A percentile compares a stretch with the other conserved stretches of the same genome.
These are phyloP conservation scores for Ilyonectria destructans DNA, from an alignment of 2,329 filamentous ascomycete species.

Conservation along the genomic window DNA sequence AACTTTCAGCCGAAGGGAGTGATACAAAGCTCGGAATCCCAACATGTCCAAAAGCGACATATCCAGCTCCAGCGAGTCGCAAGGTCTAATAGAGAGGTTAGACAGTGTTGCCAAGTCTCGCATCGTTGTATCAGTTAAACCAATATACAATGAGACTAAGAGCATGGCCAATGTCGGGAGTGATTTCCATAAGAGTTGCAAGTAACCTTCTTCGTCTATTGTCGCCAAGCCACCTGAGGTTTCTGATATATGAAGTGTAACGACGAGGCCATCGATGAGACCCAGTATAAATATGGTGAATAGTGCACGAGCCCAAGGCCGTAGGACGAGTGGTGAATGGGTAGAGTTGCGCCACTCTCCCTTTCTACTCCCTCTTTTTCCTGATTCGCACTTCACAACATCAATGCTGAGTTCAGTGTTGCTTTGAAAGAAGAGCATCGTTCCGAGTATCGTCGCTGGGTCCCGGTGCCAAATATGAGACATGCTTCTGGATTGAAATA, in stretches of 20 bases:
- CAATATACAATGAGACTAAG: background rate
- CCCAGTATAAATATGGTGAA: background rate
- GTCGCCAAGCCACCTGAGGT: background rate
- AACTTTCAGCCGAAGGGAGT: background rate
- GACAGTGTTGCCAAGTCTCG: background rate
- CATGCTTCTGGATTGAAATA: background rate
- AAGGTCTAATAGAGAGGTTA: background rate
- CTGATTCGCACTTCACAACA: background rate
- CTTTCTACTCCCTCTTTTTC: background rate
- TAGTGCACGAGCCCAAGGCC: background rate
- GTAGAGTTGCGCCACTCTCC: background rate
- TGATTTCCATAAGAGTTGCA: background rate
- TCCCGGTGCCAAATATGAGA: background rate
- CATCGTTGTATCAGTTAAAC: background rate
- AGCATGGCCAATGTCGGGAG: background rate
- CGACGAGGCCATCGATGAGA: background rate
- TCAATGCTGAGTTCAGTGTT: background rate
- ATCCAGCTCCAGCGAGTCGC: background rate
- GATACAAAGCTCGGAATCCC: background rate
- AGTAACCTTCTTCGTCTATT: background rate
- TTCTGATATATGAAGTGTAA: background rate
- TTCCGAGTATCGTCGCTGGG: conserved; percentile 10
- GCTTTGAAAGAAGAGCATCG: background rate
- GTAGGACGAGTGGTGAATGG: background rate
- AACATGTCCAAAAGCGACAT: conserved; percentile 15